Conservation (phyloP, 495 filamentous ascomycete species). For the Aspergillus heteromorphus region DNA sequence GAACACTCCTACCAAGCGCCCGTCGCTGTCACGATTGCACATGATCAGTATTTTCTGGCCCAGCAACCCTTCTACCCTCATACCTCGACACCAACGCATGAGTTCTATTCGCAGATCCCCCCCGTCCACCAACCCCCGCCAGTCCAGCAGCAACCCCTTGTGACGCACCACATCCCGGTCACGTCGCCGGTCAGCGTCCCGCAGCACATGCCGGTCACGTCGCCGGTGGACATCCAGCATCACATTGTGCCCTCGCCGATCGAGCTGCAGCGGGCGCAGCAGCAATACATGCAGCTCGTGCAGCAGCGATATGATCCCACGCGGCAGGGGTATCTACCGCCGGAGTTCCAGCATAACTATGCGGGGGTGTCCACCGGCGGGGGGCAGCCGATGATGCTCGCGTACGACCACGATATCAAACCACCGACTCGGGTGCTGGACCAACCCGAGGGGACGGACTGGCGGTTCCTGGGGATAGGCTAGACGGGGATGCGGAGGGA, state of each 20-base stretch:
- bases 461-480: slow-evolving; percentile 43
- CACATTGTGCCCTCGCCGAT: no score
- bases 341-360: slow-evolving; percentile 33
- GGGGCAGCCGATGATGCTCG: slow-evolving; percentile 33
- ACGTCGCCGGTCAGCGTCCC: slow-evolving; percentile 31
- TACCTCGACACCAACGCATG: slow-evolving; percentile 28
- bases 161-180: slow-evolving; percentile 27
- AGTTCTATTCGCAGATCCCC: slow-evolving; percentile 35
- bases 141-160: slow-evolving; percentile 27
- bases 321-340: slow-evolving; percentile 33
- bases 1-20: slow-evolving; percentile 34
- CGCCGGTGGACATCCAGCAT: slow-evolving; percentile 30
- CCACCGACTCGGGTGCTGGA: slow-evolving; percentile 34
- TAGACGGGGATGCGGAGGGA: no score
- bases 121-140: slow-evolving; percentile 28
- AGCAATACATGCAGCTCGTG: slow-evolving; percentile 37
- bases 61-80: slow-evolving; percentile 35
- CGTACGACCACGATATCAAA: slow-evolving; percentile 39
- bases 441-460: slow-evolving; percentile 44
- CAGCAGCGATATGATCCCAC: slow-evolving; percentile 36
- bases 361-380: slow-evolving; percentile 26
- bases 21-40: slow-evolving; percentile 19
- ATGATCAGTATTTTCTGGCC: slow-evolving; percentile 33
- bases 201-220: slow-evolving; percentile 28
- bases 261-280: slow-evolving; percentile 30